Percentiles rank a stretch among this genome's conserved stretches.
Conservation (phyloP, 257 asterid species). For the Solanum chilense region DNA sequence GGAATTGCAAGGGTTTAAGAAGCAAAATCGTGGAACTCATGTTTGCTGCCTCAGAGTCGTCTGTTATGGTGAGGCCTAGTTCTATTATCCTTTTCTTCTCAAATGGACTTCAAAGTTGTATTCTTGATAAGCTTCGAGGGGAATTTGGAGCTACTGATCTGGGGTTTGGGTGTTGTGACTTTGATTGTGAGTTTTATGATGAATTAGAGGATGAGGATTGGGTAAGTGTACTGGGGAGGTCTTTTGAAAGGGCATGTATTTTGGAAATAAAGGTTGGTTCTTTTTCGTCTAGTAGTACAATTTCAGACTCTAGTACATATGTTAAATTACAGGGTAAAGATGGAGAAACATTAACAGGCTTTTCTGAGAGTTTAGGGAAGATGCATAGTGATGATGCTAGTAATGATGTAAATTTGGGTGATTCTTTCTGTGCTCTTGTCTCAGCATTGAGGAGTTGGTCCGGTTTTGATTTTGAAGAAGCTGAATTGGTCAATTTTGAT, state of each 20-base stretch:
- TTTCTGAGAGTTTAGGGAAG: neutral
- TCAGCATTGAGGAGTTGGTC: constrained; percentile 41
- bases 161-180: constrained; percentile 22
- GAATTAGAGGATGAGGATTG: constrained; percentile 46
- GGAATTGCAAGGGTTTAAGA: constrained; percentile 38
- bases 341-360: neutral
- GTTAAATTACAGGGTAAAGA: neutral
- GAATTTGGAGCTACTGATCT: constrained; percentile 51
- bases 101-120: constrained; percentile 37
- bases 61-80: constrained; percentile 48
- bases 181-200: constrained; percentile 11
- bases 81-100: constrained; percentile 65
- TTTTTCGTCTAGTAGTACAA: neutral
- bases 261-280: constrained; percentile 28
- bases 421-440: constrained; percentile 41
- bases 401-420: constrained; percentile 23
- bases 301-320: neutral
- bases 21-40: constrained; percentile 29
- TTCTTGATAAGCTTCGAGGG: constrained; percentile 23
- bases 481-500: constrained; percentile 70
- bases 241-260: constrained; percentile 42
- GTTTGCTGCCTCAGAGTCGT: constrained; percentile 48
- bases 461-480: neutral
- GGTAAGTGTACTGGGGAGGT: constrained; percentile 50
- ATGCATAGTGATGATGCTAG: neutral